These are phyloP conservation scores for Candida pseudoglaebosa DNA, from an alignment of 805 yeast species.

Conservation along the genomic window DNA sequence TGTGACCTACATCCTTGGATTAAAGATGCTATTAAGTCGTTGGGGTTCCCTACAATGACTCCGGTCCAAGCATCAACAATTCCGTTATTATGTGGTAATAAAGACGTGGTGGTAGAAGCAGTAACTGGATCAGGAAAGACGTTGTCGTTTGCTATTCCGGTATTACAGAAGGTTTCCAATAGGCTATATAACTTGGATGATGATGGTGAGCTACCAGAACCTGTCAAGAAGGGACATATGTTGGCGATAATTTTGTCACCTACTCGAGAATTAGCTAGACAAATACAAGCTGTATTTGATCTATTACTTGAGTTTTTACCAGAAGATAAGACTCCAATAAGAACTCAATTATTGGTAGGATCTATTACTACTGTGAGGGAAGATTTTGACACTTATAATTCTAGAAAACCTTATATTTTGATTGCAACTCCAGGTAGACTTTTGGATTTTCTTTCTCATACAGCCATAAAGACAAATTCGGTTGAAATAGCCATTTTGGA, in stretches of 20 bases:
- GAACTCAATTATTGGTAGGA: constrained; percentile 63
- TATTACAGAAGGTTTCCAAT: constrained; percentile 58
- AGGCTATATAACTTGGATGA: constrained; percentile 20
- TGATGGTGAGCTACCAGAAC: constrained; percentile 20
- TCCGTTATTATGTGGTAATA: constrained; percentile 76
- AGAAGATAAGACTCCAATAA: constrained; percentile 38
- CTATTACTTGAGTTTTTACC: constrained; percentile 57
- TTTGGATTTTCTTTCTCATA: constrained; percentile 63
- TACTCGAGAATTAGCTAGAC: constrained; percentile 65
- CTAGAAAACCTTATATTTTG: constrained; percentile 62
- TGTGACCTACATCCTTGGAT: constrained; percentile 67
- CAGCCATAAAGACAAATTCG: constrained; percentile 53
- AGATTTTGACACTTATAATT: constrained; percentile 59
- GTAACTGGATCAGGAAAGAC: constrained; percentile 99
- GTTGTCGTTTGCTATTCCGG: constrained; percentile 81
- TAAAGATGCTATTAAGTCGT: constrained; percentile 60
- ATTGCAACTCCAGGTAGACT: constrained; percentile 93
- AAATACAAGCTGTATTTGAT: constrained; percentile 65
- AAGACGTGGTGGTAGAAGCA: constrained; percentile 95
- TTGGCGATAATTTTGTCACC: constrained; percentile 73
- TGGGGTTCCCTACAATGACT: constrained; percentile 82
- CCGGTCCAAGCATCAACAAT: constrained; percentile 96
- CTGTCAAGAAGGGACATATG: constrained; percentile 58
- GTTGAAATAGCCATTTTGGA: constrained; percentile 78
- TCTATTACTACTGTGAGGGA: constrained; percentile 61